Conservation (phyloP, 208 protist species). For the Acanthamoeba divionensis region DNA sequence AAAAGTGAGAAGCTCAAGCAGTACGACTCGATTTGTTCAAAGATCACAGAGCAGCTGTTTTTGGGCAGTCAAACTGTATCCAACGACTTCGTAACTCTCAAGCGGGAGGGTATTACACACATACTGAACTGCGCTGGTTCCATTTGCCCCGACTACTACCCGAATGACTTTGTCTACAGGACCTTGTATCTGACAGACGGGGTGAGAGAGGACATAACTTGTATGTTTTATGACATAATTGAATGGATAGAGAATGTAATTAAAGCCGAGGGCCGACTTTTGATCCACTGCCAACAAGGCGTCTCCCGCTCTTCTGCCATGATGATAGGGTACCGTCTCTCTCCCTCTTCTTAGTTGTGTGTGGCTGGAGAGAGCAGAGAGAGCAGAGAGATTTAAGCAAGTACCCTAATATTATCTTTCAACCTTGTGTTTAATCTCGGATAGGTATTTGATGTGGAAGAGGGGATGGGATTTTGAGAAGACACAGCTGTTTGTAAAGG, state of each 20-base stretch:
- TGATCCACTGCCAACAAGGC: conserved; percentile 93
- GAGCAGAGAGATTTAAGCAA: too few species aligned
- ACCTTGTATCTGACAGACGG: conserved; percentile 85
- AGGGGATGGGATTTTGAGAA: conserved; percentile 82
- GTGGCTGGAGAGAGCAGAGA: too few species aligned
- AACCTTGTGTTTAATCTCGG: too few species aligned
- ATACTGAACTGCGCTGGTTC: conserved; percentile 90
- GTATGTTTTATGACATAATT: conserved; percentile 87
- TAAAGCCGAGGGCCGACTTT: conserved; percentile 77
- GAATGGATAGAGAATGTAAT: conserved; percentile 84
- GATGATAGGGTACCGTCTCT: conserved; percentile 81
- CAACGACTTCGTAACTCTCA: conserved; percentile 39
- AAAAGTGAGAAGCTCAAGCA: conserved; percentile 20
- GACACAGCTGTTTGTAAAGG: conserved; percentile 83
- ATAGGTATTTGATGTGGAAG: conserved; percentile 88
- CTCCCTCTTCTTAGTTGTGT: too few species aligned
- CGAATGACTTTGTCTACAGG: conserved; percentile 85
- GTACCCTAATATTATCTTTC: too few species aligned
- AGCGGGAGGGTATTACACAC: conserved; percentile 85
- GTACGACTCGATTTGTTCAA: conserved; percentile 50
- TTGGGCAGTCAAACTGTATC: conserved; percentile 48
- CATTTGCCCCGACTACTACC: conserved; percentile 78
- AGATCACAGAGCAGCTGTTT: conserved; percentile 51
- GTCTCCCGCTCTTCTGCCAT: conserved; percentile 88
- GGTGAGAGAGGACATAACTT: conserved; percentile 87